These are phyloP conservation scores for Fomitopsis schrenkii DNA, from an alignment of 1,284 basidiomycete species.

Conservation along the genomic window DNA sequence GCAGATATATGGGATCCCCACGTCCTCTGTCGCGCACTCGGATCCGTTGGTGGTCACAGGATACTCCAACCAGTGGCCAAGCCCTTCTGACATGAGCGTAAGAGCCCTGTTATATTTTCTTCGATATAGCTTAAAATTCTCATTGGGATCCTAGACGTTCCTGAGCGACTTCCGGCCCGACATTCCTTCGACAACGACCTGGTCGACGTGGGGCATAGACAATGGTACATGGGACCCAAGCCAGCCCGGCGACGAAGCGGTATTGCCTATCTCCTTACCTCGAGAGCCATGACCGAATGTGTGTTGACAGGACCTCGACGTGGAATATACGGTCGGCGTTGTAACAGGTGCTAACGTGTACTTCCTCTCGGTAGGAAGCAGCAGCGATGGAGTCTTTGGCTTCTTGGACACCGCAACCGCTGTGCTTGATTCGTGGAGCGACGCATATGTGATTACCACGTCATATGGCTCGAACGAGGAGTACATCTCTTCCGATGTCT, in stretches of 20 bases:
- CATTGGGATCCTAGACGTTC: slow-evolving; percentile 40
- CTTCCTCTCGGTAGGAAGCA: too few relatives aligned
- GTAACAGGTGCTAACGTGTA: too few relatives aligned
- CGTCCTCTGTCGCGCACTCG: slow-evolving; percentile 37
- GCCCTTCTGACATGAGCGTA: slow-evolving; percentile 43
- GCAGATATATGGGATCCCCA: slow-evolving; percentile 46
- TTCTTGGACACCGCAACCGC: too few relatives aligned
- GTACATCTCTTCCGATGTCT: too few relatives aligned
- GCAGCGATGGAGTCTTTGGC: too few relatives aligned
- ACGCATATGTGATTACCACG: too few relatives aligned
- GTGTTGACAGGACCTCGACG: slow-evolving; percentile 43
- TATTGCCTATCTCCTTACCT: slow-evolving; percentile 4
- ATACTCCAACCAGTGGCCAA: slow-evolving; percentile 54
- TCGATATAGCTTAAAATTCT: not conserved
- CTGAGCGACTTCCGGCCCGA: slow-evolving; percentile 44
- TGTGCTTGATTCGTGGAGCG: too few relatives aligned
- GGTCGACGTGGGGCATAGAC: slow-evolving; percentile 47
- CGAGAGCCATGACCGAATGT: not conserved
- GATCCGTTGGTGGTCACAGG: slow-evolving; percentile 56
- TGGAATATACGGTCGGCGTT: slow-evolving; percentile 55
- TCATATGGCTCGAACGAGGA: too few relatives aligned
- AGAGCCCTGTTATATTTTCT: slow-evolving; percentile 17
- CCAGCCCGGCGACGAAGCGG: slow-evolving; percentile 18
- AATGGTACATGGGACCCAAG: slow-evolving; percentile 45
- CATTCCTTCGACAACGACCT: slow-evolving; percentile 43